Base-by-base conservation (phyloP, 1,284 basidiomycete genomes). In the Sanguinoderma infundibulare region DNA sequence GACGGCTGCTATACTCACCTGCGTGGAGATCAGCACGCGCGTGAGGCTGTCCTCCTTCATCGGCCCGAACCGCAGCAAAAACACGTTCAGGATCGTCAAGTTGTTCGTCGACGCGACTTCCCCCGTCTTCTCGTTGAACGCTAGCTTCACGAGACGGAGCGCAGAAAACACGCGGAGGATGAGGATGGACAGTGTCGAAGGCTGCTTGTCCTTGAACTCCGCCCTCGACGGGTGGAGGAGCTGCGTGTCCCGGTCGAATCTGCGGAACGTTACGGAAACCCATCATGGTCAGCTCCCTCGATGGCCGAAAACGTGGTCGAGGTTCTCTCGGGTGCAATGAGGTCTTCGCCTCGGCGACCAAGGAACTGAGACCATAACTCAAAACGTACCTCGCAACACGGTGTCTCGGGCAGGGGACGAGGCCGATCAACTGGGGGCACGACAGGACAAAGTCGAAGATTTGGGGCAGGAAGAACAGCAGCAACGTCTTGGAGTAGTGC, bases 361-460 rank as follows among this genome's bases (percentile, higher is more conserved):
- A n/a, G 42, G n/a, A 26, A 10, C 22, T 22, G 24, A 26, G 3
- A 26, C 24, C 22, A 24, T 60, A 34, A 54, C 47, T 54, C 60
- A 57, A 35, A 26, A 75, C 82, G 65, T 72, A 95, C 93, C 87
- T 85, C 55, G 98, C 98, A 15, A 99, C 83, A 32, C 98, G 86
- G 77, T 99, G 98, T 46, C 98, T 81, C 2, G 98, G 98, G 71
- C 96, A 98, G 0, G 92, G 91, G 7, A 99, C 93, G 9, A 99
- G 75, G 1, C 94, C 93, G 72, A 98, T 98, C 1, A 99, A 79
- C 74, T 99, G 98, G 3, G 98, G 98, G 68, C 91, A 94, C 24
- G 95, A 98, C 39, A 98, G 82, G 44, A 98, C 55, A 71, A 99
- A 99, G 76, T 99, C 99, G 86, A 98, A 94, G 65, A 98, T 92